Base-by-base conservation (phyloP, 31 red algal species). In the Odonthalia washingtoniensis region DNA sequence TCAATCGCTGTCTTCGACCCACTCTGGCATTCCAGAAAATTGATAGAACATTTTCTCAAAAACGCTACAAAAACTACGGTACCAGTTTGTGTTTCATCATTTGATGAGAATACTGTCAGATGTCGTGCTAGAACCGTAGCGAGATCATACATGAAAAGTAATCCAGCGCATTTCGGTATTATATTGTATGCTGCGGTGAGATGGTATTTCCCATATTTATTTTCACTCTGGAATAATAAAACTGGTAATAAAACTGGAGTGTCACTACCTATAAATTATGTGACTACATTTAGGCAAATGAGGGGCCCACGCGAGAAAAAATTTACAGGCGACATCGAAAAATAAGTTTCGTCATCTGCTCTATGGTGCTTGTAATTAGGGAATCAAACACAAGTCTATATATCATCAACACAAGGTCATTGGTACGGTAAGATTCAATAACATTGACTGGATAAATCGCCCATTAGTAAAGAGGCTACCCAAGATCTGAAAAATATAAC, bases 1-100 rank as follows among this genome's bases (percentile, higher is more conserved):
- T 37, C 26, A 9, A 31, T 46, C 2, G 42, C 42, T n/a, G 41
- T 57, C 12, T 17, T 24, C n/a, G 75, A 78, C 75, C 43, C 46
- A 52, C 41, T 78, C 3, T 78, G 75, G 75, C 38, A 78, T 31
- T 78, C 26, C 12, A 3, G 46, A 57, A 78, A 26, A 40, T 52
- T 78, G 43, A n/a, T 78, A 53, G 12, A 57, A 26, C 75, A 78
- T 78, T 78, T 78, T 46, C 32, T 46, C 2, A 78, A 78, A 53
- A 78, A 78, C 35, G 46, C 75, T 9, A 60, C 75, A 9, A 37
- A 40, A 9, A 32, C 57, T 12, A 45, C 75, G 52, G 75, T 78
- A 37, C 75, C 46, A 3, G 26, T 31, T 26, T 40, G 46, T 57
- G 43, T 60, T 3, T 53, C 46, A n/a, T n/a, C n/a, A n/a, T n/a